Conservation (phyloP, 257 asterid genomes). For the Craterostigma plantagineum region DNA sequence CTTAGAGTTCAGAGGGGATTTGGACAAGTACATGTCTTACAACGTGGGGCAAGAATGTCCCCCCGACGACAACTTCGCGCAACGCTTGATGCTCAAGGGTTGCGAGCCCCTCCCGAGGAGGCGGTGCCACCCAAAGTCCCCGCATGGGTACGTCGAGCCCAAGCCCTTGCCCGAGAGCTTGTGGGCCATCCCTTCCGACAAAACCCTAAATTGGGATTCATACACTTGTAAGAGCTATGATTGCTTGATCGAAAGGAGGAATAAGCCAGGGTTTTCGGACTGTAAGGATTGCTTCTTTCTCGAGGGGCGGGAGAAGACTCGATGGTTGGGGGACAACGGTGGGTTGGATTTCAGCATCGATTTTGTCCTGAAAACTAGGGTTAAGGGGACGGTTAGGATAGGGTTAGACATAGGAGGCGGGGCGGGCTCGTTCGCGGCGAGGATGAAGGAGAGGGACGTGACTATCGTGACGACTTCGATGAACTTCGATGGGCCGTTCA, state of each 20-base stretch:
- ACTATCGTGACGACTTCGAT: slow-evolving; percentile 39
- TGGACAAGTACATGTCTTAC: slow-evolving; percentile 24
- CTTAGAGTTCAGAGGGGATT: slow-evolving; percentile 20
- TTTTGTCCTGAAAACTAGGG: slow-evolving; percentile 15
- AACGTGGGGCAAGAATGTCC: slow-evolving; percentile 27
- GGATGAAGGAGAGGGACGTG: slow-evolving; percentile 35
- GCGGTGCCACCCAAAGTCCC: slow-evolving; percentile 43
- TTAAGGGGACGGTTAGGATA: slow-evolving; percentile 19
- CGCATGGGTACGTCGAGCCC: slow-evolving; percentile 22
- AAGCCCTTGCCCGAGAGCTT: slow-evolving; percentile 25
- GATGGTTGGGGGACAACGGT: slow-evolving; percentile 37
- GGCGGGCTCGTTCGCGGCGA: slow-evolving; percentile 33
- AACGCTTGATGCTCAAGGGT: slow-evolving; percentile 27
- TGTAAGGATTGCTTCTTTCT: slow-evolving; percentile 40
- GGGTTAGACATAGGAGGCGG: slow-evolving; percentile 58
- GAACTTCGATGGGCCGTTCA: slow-evolving; percentile 48
- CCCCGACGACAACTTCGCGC: slow-evolving; percentile 26
- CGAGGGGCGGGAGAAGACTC: slow-evolving; percentile 25
- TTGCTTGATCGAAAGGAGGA: slow-evolving; percentile 20
- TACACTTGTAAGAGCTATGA: slow-evolving; percentile 38
- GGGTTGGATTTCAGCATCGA: slow-evolving; percentile 32
- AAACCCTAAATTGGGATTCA: slow-evolving; percentile 31
- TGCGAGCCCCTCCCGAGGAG: slow-evolving; percentile 48
- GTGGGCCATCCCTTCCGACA: slow-evolving; percentile 32
- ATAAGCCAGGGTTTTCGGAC: slow-evolving; percentile 18